Conservation (phyloP, 352 stramenopile genomes). For the Globisporangium lucens region DNA sequence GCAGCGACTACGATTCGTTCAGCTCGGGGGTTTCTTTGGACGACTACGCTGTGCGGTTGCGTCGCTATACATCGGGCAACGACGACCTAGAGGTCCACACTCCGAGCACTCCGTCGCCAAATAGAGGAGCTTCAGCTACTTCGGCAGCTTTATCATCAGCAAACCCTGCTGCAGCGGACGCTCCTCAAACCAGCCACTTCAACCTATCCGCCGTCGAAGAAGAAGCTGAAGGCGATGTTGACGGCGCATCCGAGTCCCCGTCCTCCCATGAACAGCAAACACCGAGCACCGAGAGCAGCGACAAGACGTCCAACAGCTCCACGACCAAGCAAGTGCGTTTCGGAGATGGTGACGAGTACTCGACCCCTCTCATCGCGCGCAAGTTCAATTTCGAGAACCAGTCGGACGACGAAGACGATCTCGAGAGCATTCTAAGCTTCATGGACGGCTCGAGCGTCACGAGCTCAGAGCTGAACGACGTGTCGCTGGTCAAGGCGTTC, state of each 20-base stretch:
- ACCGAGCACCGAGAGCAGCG: constrained; percentile 47
- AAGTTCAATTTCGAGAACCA: constrained; percentile 61
- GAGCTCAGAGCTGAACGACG: constrained; percentile 52
- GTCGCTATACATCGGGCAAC: not conserved
- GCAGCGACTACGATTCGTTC: constrained; percentile 25
- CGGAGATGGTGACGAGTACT: constrained; percentile 29
- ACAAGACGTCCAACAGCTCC: constrained; percentile 28
- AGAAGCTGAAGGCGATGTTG: not conserved
- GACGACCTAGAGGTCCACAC: not conserved
- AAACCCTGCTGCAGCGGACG: not conserved
- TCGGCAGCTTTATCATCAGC: not conserved
- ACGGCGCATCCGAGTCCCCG: not conserved
- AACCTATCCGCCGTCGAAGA: not conserved
- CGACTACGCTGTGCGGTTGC: constrained; percentile 18
- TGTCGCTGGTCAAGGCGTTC: constrained; percentile 54
- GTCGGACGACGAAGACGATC: constrained; percentile 40
- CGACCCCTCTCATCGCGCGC: constrained; percentile 52
- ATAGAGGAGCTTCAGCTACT: not conserved
- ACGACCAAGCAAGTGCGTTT: constrained; percentile 58
- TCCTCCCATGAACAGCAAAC: constrained; percentile 18
- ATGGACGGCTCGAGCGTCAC: constrained; percentile 47
- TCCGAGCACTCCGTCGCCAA: not conserved
- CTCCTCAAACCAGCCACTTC: not conserved
- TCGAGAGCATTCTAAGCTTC: constrained; percentile 45
- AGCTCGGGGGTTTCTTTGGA: constrained; percentile 33